Conservation (phyloP, 1,284 basidiomycete genomes). For the Trichosporon coremiiforme region DNA sequence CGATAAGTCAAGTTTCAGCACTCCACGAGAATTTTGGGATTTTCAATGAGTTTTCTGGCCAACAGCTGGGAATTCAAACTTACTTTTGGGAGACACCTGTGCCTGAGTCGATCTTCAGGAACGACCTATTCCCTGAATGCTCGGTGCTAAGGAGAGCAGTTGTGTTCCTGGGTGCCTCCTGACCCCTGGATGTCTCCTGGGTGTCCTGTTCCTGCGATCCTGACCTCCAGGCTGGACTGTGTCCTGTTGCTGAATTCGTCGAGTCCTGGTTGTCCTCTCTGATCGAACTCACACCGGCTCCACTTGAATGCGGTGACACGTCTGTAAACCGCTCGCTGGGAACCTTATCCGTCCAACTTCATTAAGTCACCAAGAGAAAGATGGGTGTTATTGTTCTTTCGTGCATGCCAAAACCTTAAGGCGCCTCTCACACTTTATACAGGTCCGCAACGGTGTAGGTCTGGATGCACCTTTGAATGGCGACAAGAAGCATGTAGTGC, state of each 20-base stretch:
- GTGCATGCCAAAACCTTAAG: neutral
- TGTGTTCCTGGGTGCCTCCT: neutral
- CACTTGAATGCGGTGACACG: neutral
- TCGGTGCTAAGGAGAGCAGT: neutral
- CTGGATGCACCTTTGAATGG: neutral
- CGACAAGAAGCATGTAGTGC: neutral
- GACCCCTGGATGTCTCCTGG: neutral
- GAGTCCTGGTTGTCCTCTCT: neutral
- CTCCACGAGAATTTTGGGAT: neutral
- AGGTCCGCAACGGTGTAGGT: neutral
- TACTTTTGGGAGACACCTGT: neutral
- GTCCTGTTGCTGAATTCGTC: neutral
- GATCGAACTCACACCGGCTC: slow-evolving; percentile 7
- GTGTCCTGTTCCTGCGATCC: neutral
- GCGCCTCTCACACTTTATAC: neutral
- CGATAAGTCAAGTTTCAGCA: neutral
- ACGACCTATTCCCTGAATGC: neutral
- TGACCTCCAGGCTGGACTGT: neutral
- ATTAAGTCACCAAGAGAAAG: neutral
- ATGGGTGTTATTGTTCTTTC: neutral
- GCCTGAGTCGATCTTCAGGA: slow-evolving; percentile 19
- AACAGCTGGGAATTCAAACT: neutral
- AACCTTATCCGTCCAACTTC: neutral
- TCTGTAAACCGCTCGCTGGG: neutral
- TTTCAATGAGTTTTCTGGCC: neutral